These are phyloP conservation scores for Arctium lappa DNA, from an alignment of 129 eudicot species.

Conservation along the genomic window DNA sequence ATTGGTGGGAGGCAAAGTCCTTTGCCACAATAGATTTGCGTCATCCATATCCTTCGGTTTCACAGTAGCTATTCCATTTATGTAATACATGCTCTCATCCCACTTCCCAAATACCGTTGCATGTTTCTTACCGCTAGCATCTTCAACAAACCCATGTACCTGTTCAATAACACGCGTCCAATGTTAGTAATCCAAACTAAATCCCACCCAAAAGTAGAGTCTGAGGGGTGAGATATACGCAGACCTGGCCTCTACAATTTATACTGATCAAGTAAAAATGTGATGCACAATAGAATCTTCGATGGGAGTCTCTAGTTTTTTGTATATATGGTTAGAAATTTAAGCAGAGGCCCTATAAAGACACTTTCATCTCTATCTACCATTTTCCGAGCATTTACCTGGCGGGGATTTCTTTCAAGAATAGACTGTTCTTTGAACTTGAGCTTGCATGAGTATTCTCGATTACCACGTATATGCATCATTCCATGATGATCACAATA, in stretches of 20 bases:
- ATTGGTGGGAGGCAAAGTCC: constrained; percentile 56
- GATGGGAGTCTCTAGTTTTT: too few relatives aligned
- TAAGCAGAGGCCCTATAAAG: neutral
- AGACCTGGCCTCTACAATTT: neutral
- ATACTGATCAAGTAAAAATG: neutral
- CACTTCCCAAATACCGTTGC: constrained; percentile 57
- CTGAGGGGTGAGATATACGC: neutral
- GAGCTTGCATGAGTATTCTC: constrained; percentile 77
- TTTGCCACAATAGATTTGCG: constrained; percentile 62
- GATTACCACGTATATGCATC: constrained; percentile 76
- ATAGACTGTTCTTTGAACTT: constrained; percentile 79
- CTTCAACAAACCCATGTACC: constrained; percentile 78
- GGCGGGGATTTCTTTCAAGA: constrained; percentile 84
- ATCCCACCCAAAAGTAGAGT: neutral
- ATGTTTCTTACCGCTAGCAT: constrained; percentile 34
- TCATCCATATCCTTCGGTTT: constrained; percentile 48
- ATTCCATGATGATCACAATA: constrained; percentile 89
- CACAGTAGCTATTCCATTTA: constrained; percentile 42
- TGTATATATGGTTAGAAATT: too few relatives aligned
- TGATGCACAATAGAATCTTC: too few relatives aligned
- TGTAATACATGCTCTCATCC: constrained; percentile 72
- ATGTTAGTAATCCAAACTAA: neutral
- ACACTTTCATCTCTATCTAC: too few relatives aligned
- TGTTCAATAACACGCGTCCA: constrained; percentile 14
- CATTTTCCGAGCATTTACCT: constrained; percentile 37